A percentile compares a stretch with the other conserved stretches of the same genome.
Evolutionary conservation across 345 rosid species (phyloP).

Genomic region (Brassica juncea): DNA sequence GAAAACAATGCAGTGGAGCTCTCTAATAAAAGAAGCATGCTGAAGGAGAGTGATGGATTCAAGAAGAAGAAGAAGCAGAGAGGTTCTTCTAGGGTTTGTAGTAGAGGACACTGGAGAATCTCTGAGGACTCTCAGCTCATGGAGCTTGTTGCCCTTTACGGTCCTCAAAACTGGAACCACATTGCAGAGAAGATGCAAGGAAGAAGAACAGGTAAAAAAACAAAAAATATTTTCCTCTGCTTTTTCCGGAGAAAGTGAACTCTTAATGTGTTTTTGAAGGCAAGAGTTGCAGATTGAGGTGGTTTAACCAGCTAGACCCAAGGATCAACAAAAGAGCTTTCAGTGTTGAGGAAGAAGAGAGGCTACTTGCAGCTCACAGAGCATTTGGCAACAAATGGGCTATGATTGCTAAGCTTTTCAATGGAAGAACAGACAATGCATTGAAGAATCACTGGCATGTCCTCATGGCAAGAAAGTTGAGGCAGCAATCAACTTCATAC

Average conservation of each 20-base stretch:
- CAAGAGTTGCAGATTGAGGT: slow-evolving; percentile 90
- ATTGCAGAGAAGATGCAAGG: slow-evolving; percentile 81
- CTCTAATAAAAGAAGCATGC: slow-evolving; percentile 1
- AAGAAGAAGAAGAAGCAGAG: slow-evolving; percentile 35
- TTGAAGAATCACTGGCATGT: slow-evolving; percentile 77
- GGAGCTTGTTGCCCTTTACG: slow-evolving; percentile 72
- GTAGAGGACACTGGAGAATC: slow-evolving; percentile 38
- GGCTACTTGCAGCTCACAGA: slow-evolving; percentile 59
- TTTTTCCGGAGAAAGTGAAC: background rate
- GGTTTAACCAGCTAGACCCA: slow-evolving; percentile 94
- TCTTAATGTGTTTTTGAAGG: slow-evolving; percentile 42
- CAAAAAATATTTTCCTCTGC: background rate
- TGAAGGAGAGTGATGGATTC: slow-evolving; percentile 38
- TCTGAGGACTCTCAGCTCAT: slow-evolving; percentile 36
- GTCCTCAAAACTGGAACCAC: slow-evolving; percentile 94
- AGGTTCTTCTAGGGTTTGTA: slow-evolving; percentile 26
- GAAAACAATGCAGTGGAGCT: slow-evolving; percentile 31
- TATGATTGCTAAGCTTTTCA: slow-evolving; percentile 57
- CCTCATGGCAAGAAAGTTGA: slow-evolving; percentile 63
- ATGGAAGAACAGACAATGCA: slow-evolving; percentile 72
- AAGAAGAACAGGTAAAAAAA: slow-evolving; percentile 79
- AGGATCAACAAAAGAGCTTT: slow-evolving; percentile 77
- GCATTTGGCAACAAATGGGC: slow-evolving; percentile 73
- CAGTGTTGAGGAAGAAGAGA: slow-evolving; percentile 74
- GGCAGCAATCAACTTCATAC: slow-evolving; percentile 46